Conservation (phyloP, 208 protist genomes). For the Acanthamoeba pearcei region DNA sequence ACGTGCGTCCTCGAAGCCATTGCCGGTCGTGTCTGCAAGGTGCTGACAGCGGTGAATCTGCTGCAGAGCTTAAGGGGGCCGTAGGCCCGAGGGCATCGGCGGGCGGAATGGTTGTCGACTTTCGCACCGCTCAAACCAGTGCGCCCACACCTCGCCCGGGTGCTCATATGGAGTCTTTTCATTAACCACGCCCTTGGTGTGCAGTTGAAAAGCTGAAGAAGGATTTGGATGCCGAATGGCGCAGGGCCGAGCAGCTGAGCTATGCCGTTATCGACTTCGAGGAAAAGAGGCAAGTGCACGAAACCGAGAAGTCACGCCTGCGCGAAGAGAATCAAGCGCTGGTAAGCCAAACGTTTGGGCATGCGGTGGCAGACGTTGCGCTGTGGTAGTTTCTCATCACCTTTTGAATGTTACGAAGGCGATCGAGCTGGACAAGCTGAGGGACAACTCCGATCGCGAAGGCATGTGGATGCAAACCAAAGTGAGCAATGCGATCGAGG, state of each 20-base stretch:
- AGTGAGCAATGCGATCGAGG: background rate
- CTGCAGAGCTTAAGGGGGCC: background rate
- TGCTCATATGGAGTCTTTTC: too few species aligned
- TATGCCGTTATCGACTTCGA: background rate
- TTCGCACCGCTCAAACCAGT: background rate
- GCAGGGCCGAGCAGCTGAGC: background rate
- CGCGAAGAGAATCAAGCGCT: background rate
- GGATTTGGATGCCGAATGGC: background rate
- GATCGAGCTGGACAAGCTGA: background rate
- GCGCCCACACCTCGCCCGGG: background rate
- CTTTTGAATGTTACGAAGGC: background rate
- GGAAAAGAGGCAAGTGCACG: background rate
- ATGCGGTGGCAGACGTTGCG: too few species aligned
- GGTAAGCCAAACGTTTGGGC: background rate
- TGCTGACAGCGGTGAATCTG: too few species aligned
- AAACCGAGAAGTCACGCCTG: background rate
- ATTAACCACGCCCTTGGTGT: background rate
- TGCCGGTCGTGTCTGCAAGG: too few species aligned
- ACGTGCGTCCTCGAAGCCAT: too few species aligned
- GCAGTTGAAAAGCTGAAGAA: background rate
- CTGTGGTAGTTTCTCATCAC: background rate
- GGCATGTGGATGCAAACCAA: background rate
- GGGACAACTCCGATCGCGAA: background rate
- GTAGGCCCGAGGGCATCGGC: background rate
- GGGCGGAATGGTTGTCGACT: background rate